A percentile compares a stretch with the other conserved stretches of the same genome.
phyloP scores from a whole-genome alignment of 1,284 basidiomycete species.

The Lentinula novae-zelandiae region DNA sequence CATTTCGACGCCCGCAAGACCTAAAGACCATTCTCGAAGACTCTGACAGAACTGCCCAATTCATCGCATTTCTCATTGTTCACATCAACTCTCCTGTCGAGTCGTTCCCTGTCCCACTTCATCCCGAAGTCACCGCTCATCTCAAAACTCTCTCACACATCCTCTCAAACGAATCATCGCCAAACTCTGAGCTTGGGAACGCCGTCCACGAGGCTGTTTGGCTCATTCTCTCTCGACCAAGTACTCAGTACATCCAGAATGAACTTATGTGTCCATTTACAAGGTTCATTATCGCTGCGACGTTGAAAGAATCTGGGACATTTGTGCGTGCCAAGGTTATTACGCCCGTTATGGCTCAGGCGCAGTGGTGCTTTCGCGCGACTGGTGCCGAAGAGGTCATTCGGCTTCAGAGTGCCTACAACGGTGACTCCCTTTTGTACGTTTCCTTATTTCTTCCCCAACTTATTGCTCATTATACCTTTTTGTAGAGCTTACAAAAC shows the following conservation, averaged over 20 bases:
- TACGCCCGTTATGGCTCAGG: not conserved
- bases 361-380: conserved; percentile 5
- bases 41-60: too few relatives aligned
- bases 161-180: not conserved
- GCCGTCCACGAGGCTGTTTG: not conserved
- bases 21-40: too few relatives aligned
- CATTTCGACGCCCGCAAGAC: too few relatives aligned
- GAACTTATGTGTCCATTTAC: conserved; percentile 7
- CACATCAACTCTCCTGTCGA: too few relatives aligned
- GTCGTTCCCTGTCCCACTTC: too few relatives aligned
- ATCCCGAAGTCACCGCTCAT: not conserved
- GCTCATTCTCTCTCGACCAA: not conserved
- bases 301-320: not conserved
- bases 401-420: too few relatives aligned
- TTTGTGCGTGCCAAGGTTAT: not conserved
- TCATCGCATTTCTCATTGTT: too few relatives aligned
- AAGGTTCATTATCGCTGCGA: conserved; percentile 1
- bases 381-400: not conserved
- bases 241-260: not conserved
- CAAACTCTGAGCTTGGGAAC: not conserved
- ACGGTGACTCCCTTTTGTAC: too few relatives aligned
- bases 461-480: too few relatives aligned
- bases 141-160: not conserved
- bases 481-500: not conserved
- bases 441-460: too few relatives aligned